Evolutionary conservation across 176 grass and related monocot genomes (phyloP), one percentile per base, ranked within the genome.

Genomic region (Poa pratensis): DNA sequence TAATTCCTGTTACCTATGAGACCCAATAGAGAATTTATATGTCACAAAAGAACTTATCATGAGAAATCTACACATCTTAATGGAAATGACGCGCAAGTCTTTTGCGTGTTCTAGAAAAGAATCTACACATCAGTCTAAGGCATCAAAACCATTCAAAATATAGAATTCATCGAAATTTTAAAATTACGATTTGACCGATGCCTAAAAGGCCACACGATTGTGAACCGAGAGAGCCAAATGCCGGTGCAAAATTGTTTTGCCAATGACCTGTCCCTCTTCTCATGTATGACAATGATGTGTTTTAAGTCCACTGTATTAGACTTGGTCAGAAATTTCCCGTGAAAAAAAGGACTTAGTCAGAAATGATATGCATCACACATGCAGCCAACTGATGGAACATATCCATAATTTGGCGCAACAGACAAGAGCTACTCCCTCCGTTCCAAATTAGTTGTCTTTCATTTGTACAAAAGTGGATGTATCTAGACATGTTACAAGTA

Each of bases 371-470:
- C 32, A 26, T 2, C 50, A 80, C 43, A 65, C 17, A 53, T 77
- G 53, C 64, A 40, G 27, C 23, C 18, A 37, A 58, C 73, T 54
- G 22, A 61, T 58, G 23, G 9, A 77, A 22, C 79, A 52, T 18
- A 53, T 77, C 77, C 60, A 58, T 26, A 62, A 65, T 39, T 65
- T 60, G 23, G 50, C 12, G 48, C 49, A 49, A 27, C n/a, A 12
- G 52, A 83, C 39, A 52, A 69, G 40, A 49, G 62, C 18, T 34
- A 57, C n/a, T n/a, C n/a, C n/a, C n/a, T n/a, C n/a, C n/a, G n/a
- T n/a, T n/a, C n/a, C n/a, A n/a, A n/a, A n/a, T n/a, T n/a, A n/a
- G n/a, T n/a, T n/a, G n/a, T n/a, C n/a, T n/a, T n/a, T n/a, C n/a
- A n/a, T n/a, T n/a, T n/a, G n/a, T n/a, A n/a, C n/a, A n/a, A n/a